Conservation (phyloP, 352 stramenopile genomes). For the Phytophthora pisi region DNA sequence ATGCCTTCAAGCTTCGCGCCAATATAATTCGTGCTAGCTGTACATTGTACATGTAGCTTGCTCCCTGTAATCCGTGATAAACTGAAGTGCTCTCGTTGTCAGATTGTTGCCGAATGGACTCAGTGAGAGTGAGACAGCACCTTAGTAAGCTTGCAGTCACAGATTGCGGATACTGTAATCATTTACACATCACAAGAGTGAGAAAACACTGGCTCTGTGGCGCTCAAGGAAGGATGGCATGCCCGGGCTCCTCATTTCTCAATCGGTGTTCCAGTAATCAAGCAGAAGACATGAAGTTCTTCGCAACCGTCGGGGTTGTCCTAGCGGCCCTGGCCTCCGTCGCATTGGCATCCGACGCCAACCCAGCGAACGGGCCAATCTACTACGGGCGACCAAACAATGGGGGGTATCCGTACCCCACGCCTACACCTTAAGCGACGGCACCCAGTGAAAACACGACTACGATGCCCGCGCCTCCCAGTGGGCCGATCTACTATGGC, state of each 20-base stretch:
- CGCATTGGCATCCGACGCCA: not conserved
- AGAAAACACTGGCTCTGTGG: no score
- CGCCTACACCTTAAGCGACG: conserved; percentile 4
- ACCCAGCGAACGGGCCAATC: conserved; percentile 1
- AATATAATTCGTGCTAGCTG: no score
- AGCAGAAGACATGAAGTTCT: not conserved
- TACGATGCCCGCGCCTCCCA: not conserved
- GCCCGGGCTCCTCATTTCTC: not conserved
- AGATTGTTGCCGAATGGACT: no score
- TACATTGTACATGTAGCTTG: no score
- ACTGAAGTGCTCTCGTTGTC: no score
- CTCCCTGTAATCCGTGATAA: no score
- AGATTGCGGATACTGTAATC: no score
- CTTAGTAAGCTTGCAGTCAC: no score
- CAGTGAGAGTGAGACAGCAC: no score
- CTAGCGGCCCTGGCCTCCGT: not conserved
- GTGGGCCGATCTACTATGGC: conserved; percentile 15
- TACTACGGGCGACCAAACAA: conserved; percentile 22
- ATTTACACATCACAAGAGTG: no score
- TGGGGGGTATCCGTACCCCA: conserved; percentile 17
- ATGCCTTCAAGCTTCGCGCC: no score
- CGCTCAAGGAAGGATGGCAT: no score
- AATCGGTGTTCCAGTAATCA: not conserved
- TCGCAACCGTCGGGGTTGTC: not conserved
- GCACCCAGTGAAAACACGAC: conserved; percentile 6